phyloP scores from a whole-genome alignment of 345 rosid genomes.

The Alliaria petiolata region DNA sequence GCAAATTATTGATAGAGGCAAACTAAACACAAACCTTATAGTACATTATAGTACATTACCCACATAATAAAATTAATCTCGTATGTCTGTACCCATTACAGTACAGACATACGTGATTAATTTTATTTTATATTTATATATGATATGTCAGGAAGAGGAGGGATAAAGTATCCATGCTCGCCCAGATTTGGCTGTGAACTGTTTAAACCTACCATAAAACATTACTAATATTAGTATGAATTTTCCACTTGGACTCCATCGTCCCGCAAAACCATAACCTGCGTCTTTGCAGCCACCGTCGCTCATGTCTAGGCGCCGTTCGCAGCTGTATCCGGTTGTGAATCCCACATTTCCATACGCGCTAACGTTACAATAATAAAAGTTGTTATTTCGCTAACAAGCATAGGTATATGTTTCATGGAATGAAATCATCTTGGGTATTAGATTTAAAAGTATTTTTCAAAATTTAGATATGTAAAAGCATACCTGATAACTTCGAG shows the following conservation, averaged over 20 bases:
- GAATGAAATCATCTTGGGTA: no score
- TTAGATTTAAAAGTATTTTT: no score
- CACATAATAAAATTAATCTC: neutral
- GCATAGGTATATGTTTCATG: no score
- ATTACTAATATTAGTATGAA: constrained; percentile 46
- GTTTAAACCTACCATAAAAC: constrained; percentile 58
- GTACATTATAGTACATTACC: neutral
- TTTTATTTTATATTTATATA: neutral
- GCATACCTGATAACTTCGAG: constrained; percentile 59
- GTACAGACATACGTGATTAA: neutral
- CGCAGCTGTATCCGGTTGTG: constrained; percentile 58
- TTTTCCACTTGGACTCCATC: constrained; percentile 54
- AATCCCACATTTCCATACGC: constrained; percentile 74
- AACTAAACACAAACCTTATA: no score
- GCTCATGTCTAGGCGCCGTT: constrained; percentile 25
- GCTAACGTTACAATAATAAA: constrained; percentile 22
- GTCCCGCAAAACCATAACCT: constrained; percentile 46
- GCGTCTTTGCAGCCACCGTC: constrained; percentile 36
- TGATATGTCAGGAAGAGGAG: neutral
- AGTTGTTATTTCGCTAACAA: no score
- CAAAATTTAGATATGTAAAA: neutral
- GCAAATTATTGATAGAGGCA: no score
- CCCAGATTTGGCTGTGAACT: constrained; percentile 38
- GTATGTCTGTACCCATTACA: no score
- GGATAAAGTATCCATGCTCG: constrained; percentile 48